Conservation (phyloP, 75 land plant genomes). For the Pinus tabuliformis region DNA sequence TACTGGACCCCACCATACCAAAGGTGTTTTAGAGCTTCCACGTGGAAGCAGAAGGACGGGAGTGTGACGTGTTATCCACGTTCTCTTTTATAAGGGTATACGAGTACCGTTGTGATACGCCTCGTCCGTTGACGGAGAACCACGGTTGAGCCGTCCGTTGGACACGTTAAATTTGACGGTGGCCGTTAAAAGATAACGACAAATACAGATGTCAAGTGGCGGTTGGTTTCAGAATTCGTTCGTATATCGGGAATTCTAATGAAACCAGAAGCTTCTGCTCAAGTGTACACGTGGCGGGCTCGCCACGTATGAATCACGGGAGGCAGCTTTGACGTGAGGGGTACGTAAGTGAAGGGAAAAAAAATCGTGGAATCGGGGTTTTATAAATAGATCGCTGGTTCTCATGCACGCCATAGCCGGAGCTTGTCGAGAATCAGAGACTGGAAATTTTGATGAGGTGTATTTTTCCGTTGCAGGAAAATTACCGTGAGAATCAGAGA, state of each 20-base stretch:
- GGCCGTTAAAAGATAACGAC: background rate
- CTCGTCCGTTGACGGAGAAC: constrained; percentile 1
- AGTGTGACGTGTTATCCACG: too few relatives aligned
- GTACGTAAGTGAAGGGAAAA: background rate
- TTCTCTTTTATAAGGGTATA: too few relatives aligned
- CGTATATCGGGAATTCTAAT: too few relatives aligned
- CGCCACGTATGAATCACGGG: background rate
- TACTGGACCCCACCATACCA: too few relatives aligned
- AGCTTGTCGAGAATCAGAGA: background rate
- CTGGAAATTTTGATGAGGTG: too few relatives aligned
- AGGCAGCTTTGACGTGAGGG: background rate
- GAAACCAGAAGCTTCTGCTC: background rate
- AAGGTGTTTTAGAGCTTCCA: too few relatives aligned
- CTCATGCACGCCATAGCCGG: background rate
- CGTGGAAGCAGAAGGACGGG: too few relatives aligned
- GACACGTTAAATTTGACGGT: background rate
- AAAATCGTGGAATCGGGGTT: background rate
- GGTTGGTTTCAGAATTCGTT: background rate
- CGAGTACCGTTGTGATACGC: background rate
- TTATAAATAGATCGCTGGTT: background rate
- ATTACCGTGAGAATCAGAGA: too few relatives aligned
- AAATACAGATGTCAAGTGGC: background rate
- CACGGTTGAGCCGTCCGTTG: background rate
- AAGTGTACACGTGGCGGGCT: background rate
- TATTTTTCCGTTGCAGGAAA: too few relatives aligned